Base-by-base conservation (phyloP, 345 rosid genomes). In the Euphorbia pulcherrima region DNA sequence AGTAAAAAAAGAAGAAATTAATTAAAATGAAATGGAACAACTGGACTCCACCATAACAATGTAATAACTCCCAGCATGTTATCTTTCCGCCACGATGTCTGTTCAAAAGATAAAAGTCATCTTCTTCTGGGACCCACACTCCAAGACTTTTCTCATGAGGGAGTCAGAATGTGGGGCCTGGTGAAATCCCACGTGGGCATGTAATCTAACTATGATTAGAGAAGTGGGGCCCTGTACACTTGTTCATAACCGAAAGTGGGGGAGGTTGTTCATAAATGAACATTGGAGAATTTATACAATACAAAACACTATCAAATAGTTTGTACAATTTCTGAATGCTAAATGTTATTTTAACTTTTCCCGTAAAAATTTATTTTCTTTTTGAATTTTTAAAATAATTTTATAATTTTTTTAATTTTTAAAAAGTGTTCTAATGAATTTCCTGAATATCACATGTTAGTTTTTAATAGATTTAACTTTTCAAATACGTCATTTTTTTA, bases 1-100 rank as follows among this genome's bases (percentile, higher is more conserved):
- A n/a, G n/a, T n/a, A n/a, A n/a, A n/a, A n/a, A n/a, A n/a, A 33
- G 37, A 33, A 33, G 37, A 33, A 33, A 2, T 33, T 33, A 33
- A 33, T 2, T 33, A 33, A 33, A 33, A 33, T 2, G 4, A 33
- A 59, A 17, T 18, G 29, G 46, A 1, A 61, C 62, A 73, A 64
- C 73, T 79, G 78, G 72, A 72, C 44, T 62, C 83, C 80, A 72
- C 75, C 17, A 33, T 7, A 33, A 33, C 37, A 33, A 33, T 33
- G 37, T 33, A 33, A 33, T 33, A 18, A 26, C 28, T 23, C 12
- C 18, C 13, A 17, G 13, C 16, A n/a, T 68, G 24, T 10, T 24
- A 26, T 48, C 72, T 29, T 60, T 56, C 30, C 35, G 57, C 77
- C 76, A 62, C 66, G 20, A 52, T 48, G 60, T 72, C 33, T 9